Evolutionary conservation across 192 early-diverging fungal genomes (phyloP).

Genomic region (Backusella mclennaniae): DNA sequence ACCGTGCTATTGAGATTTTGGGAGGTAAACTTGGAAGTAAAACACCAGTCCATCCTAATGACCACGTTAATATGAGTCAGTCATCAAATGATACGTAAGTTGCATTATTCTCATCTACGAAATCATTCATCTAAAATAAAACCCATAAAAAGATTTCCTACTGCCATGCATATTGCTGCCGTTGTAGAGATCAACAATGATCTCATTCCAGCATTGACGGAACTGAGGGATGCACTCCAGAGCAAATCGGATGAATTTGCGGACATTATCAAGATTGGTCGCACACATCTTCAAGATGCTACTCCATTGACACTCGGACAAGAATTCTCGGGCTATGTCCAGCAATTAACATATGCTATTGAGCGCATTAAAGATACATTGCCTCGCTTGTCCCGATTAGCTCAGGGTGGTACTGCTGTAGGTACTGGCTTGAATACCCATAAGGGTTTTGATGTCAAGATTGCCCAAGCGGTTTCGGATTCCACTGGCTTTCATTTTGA

Average conservation of each 20-base stretch:
- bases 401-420: constrained; percentile 94
- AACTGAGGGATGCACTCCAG: constrained; percentile 72
- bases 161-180: constrained; percentile 98
- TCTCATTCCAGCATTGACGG: constrained; percentile 80
- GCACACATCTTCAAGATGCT: constrained; percentile 89
- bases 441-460: constrained; percentile 87
- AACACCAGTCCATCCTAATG: constrained; percentile 97
- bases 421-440: constrained; percentile 96
- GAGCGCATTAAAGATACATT: constrained; percentile 79
- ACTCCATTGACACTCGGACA: constrained; percentile 91
- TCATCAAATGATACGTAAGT: constrained; percentile 90
- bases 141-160: constrained; percentile 71
- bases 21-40: constrained; percentile 88
- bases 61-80: constrained; percentile 98
- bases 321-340: constrained; percentile 95
- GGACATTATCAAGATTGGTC: constrained; percentile 96
- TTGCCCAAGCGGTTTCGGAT: constrained; percentile 82
- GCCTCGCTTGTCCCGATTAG: constrained; percentile 84
- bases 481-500: constrained; percentile 84
- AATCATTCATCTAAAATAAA: background rate
- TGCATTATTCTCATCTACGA: background rate
- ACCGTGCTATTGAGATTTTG: constrained; percentile 94
- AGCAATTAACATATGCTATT: constrained; percentile 83
- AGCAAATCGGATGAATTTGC: constrained; percentile 77
- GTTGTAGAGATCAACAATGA: constrained; percentile 73